Percentiles rank a stretch among this genome's conserved stretches.
Conservation (phyloP, 2,329 filamentous ascomycete genomes). For the Ophiosphaerella herpotricha region DNA sequence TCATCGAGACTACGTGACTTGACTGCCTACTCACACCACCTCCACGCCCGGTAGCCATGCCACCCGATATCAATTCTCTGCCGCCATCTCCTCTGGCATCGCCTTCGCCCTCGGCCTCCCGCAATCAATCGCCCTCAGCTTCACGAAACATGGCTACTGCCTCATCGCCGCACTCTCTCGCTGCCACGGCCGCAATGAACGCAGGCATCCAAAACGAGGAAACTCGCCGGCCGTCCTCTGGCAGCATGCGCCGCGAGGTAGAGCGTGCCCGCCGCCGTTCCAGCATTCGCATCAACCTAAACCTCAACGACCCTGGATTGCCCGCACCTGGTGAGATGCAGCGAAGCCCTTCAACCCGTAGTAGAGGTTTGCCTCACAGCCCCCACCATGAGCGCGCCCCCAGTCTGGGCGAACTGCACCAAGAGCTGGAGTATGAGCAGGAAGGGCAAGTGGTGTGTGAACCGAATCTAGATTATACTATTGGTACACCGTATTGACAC, state of each 20-base stretch:
- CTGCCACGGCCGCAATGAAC: constrained; percentile 77
- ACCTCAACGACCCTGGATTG: constrained; percentile 70
- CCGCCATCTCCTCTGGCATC: constrained; percentile 54
- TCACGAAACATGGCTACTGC: constrained; percentile 55
- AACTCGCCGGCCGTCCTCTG: constrained; percentile 54
- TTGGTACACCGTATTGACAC: not conserved
- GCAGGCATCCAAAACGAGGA: constrained; percentile 72
- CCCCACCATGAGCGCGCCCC: constrained; percentile 69
- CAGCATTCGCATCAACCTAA: constrained; percentile 72
- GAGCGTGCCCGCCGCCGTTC: constrained; percentile 65
- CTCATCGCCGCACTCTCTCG: constrained; percentile 71
- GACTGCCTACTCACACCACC: constrained; percentile 13
- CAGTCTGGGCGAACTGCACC: constrained; percentile 76
- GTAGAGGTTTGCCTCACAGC: constrained; percentile 49
- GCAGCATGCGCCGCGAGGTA: constrained; percentile 51
- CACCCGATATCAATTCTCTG: constrained; percentile 65
- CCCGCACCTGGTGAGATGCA: constrained; percentile 72
- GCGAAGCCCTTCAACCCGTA: constrained; percentile 48
- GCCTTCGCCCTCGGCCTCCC: constrained; percentile 26
- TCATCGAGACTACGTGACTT: constrained; percentile 2
- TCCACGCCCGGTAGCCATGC: constrained; percentile 42
- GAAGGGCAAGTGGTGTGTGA: constrained; percentile 72
- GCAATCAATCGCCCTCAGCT: constrained; percentile 40
- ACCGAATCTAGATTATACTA: not conserved
- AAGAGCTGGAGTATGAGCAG: constrained; percentile 78